These are phyloP conservation scores for Mortierella sp. DNA, from an alignment of 371 early-diverging fungal species.

Conservation along the genomic window DNA sequence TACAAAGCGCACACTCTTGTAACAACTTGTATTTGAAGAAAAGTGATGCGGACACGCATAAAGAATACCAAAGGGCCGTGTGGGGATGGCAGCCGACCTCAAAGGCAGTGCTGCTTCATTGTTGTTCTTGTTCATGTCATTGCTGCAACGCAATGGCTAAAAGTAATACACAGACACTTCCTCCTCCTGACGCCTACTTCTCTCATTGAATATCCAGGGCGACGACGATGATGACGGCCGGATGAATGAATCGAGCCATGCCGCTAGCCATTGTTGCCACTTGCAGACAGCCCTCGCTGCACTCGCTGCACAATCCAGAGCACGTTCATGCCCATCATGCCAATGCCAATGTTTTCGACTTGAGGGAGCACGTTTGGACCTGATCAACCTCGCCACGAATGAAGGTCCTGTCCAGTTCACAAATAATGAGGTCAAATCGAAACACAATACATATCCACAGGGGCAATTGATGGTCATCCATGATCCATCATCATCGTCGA, in stretches of 20 bases:
- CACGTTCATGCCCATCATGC: neutral
- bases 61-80: neutral
- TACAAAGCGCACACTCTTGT: conserved; percentile 7
- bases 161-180: neutral
- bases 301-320: neutral
- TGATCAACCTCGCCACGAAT: neutral
- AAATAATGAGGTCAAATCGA: neutral
- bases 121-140: neutral
- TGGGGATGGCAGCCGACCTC: neutral
- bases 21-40: neutral
- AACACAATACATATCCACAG: neutral
- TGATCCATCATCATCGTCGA: neutral
- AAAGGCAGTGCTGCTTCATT: conserved; percentile 3
- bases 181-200: neutral
- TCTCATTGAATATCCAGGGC: neutral
- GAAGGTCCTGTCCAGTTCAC: neutral
- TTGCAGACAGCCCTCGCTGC: neutral
- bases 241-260: conserved; percentile 2
- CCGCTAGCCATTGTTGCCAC: neutral
- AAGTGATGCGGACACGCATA: neutral
- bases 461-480: conserved; percentile 14
- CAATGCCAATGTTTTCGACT: neutral
- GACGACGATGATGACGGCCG: neutral
- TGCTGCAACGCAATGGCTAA: neutral
- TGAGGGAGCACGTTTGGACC: conserved; percentile 4